These are phyloP conservation scores for Phytophthora agathidicida DNA, from an alignment of 352 stramenopile species.

Conservation along the genomic window DNA sequence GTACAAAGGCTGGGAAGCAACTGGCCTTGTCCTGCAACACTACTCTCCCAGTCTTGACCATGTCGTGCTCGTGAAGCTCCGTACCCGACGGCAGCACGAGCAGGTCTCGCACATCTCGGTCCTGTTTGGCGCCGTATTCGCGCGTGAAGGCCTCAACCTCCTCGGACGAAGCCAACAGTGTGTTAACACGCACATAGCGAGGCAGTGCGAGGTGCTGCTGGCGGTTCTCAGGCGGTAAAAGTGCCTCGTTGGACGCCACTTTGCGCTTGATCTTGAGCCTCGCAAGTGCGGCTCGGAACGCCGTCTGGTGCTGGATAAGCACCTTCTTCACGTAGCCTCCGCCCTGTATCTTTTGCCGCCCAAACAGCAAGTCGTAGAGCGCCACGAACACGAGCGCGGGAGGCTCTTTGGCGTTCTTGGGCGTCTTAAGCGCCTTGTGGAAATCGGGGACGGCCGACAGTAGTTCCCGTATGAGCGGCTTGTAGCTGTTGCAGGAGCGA, in stretches of 20 bases:
- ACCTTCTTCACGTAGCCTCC: slow-evolving; percentile 89
- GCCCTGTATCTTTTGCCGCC: slow-evolving; percentile 85
- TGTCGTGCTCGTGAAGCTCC: slow-evolving; percentile 84
- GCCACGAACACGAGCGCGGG: slow-evolving; percentile 79
- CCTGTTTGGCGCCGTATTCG: slow-evolving; percentile 65
- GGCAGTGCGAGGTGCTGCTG: slow-evolving; percentile 70
- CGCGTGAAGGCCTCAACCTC: slow-evolving; percentile 54
- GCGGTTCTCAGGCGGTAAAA: slow-evolving; percentile 83
- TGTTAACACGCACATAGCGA: slow-evolving; percentile 96
- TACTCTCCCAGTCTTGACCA: slow-evolving; percentile 87
- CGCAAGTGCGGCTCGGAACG: slow-evolving; percentile 75
- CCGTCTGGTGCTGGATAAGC: slow-evolving; percentile 75
- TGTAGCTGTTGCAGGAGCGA: too few relatives aligned
- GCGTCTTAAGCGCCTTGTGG: slow-evolving; percentile 67
- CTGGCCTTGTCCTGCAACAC: slow-evolving; percentile 98
- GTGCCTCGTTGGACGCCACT: slow-evolving; percentile 76
- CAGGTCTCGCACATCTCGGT: slow-evolving; percentile 91
- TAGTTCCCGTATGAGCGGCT: slow-evolving; percentile 75
- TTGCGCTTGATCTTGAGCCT: slow-evolving; percentile 85
- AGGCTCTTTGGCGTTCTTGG: slow-evolving; percentile 45
- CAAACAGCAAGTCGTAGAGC: slow-evolving; percentile 90
- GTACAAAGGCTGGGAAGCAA: slow-evolving; percentile 96
- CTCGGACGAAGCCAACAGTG: slow-evolving; percentile 62
- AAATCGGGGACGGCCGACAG: slow-evolving; percentile 74
- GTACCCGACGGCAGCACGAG: slow-evolving; percentile 91